Percentiles rank a stretch among this genome's conserved stretches.
Conservation (phyloP, 352 stramenopile species). For the Thraustochytrium sp. region DNA sequence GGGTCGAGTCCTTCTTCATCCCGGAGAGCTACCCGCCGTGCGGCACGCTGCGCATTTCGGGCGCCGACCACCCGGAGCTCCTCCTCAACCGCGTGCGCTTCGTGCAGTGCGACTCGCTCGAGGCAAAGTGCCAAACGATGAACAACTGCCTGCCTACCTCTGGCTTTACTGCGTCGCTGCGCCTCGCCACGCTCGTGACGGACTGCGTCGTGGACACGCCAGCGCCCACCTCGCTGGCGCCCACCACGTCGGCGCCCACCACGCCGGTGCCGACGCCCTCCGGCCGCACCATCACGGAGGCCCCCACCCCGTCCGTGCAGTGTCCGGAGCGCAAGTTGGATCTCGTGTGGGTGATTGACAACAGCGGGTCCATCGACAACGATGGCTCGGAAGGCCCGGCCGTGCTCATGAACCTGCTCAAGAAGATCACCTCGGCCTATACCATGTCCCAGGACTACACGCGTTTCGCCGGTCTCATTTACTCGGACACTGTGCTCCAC, state of each 20-base stretch:
- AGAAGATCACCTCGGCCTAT: background rate
- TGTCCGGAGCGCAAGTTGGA: conserved; percentile 1
- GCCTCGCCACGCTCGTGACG: too few relatives aligned
- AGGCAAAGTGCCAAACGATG: background rate
- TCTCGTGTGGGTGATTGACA: background rate
- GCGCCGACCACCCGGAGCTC: background rate
- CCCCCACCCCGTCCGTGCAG: background rate
- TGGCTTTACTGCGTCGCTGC: background rate
- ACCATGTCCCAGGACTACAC: background rate
- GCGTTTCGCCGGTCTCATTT: background rate
- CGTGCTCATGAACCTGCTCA: background rate
- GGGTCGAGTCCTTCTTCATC: background rate
- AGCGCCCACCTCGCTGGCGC: too few relatives aligned
- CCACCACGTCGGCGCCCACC: too few relatives aligned
- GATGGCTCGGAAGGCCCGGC: background rate
- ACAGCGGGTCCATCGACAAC: background rate
- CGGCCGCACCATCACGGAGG: background rate
- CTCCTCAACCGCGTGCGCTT: background rate
- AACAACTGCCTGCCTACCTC: background rate
- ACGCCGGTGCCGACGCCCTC: background rate
- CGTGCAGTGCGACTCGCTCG: background rate
- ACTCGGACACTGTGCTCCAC: background rate
- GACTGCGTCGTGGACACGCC: too few relatives aligned
- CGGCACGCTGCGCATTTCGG: background rate
- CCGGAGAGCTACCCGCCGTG: background rate